Conservation (phyloP, 2,329 filamentous ascomycete species). For the Leptosphaerulina australis region DNA sequence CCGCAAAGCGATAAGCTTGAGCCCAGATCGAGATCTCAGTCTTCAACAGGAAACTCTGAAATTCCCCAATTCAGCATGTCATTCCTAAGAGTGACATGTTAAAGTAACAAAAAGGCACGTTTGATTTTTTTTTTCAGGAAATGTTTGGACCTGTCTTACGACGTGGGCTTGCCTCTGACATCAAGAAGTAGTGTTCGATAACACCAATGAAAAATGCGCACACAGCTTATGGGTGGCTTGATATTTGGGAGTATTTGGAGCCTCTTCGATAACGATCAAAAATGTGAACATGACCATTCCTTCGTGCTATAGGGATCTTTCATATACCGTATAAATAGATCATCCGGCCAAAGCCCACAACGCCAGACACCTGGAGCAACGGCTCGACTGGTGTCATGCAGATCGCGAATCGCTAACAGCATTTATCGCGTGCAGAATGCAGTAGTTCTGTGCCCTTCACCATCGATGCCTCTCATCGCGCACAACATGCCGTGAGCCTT, state of each 20-base stretch:
- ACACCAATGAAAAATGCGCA: no score
- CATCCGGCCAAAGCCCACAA: conserved; percentile 10
- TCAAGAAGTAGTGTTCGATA: no score
- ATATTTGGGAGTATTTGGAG: no score
- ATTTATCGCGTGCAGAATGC: conserved; percentile 1
- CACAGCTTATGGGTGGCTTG: no score
- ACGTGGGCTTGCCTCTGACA: no score
- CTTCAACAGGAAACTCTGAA: not conserved
- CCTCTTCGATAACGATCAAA: no score
- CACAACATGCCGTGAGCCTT: not conserved
- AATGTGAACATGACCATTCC: no score
- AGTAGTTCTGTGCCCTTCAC: not conserved
- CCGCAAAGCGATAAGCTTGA: not conserved
- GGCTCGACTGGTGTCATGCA: conserved; percentile 20
- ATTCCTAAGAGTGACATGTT: no score
- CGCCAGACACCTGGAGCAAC: conserved; percentile 18
- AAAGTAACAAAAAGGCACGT: no score
- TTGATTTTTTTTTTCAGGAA: no score
- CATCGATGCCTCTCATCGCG: not conserved
- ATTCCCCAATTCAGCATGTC: not conserved
- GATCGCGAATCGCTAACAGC: conserved; percentile 17
- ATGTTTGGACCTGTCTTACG: no score
- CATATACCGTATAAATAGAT: not conserved
- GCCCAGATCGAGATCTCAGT: conserved; percentile 6
- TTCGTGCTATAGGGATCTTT: not conserved